Evolutionary conservation across 1,284 basidiomycete genomes (phyloP).

Genomic region (Athelia psychrophila): DNA sequence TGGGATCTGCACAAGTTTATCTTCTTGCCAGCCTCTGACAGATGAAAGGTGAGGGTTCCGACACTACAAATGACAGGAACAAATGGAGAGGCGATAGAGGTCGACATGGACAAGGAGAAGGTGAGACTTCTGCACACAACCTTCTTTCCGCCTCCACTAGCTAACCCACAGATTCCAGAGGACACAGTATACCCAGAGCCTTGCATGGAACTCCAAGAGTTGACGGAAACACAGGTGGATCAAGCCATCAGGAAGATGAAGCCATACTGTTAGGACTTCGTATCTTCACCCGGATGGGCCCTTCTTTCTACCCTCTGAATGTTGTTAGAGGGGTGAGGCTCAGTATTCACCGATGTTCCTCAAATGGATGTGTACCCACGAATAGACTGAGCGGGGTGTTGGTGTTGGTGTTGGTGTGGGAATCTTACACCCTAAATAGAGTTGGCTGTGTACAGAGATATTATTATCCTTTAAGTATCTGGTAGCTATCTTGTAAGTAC

Average conservation of each 20-base stretch:
- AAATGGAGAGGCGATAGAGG: conserved; percentile 3
- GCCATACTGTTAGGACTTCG: too few relatives aligned
- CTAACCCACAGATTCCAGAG: background rate
- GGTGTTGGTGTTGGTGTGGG: too few relatives aligned
- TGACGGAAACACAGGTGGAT: conserved; percentile 16
- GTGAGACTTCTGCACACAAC: conserved; percentile 43
- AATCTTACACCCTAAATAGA: too few relatives aligned
- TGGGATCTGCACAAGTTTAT: conserved; percentile 26
- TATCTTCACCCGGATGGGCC: too few relatives aligned
- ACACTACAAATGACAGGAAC: conserved; percentile 13
- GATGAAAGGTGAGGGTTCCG: conserved; percentile 22
- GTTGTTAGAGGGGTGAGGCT: too few relatives aligned
- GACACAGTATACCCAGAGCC: conserved; percentile 18
- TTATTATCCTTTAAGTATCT: too few relatives aligned
- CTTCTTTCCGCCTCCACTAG: conserved; percentile 16
- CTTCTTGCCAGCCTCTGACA: conserved; percentile 18
- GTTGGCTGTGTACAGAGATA: too few relatives aligned
- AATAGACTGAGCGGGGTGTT: too few relatives aligned
- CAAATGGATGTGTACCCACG: too few relatives aligned
- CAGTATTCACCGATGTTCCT: too few relatives aligned
- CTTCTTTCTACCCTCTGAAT: too few relatives aligned
- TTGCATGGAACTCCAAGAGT: conserved; percentile 3
- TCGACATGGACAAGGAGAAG: conserved; percentile 37
- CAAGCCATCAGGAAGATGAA: conserved; percentile 15
- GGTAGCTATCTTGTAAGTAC: too few relatives aligned